Percentiles rank a stretch among this genome's conserved stretches.
These are phyloP conservation scores for Agroathelia rolfsii DNA, from an alignment of 1,284 basidiomycete species.

Conservation along the genomic window DNA sequence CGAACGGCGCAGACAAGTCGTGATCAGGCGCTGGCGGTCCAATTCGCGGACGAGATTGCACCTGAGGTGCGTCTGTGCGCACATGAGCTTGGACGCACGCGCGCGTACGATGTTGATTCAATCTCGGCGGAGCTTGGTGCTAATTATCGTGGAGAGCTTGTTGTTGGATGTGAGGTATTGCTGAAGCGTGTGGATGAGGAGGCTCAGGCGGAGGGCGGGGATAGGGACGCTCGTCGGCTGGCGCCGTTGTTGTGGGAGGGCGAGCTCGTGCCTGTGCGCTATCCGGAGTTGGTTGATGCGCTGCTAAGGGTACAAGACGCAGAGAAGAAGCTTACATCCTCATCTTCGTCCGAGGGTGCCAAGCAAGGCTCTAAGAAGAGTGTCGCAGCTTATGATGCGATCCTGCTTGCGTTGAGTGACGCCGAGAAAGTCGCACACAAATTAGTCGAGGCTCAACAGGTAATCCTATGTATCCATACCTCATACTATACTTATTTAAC, in stretches of 20 bases:
- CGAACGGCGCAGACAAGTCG: constrained; percentile 66
- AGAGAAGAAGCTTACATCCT: constrained; percentile 48
- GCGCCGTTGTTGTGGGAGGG: constrained; percentile 72
- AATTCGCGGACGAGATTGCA: constrained; percentile 81
- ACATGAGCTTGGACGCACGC: constrained; percentile 69
- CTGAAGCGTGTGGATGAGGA: constrained; percentile 42
- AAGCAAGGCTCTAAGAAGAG: constrained; percentile 60
- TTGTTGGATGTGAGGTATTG: constrained; percentile 57
- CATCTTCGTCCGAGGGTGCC: too few species aligned
- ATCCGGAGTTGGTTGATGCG: constrained; percentile 86
- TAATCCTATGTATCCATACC: too few species aligned
- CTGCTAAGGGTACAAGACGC: constrained; percentile 78
- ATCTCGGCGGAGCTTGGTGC: constrained; percentile 68
- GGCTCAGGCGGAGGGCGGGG: constrained; percentile 26
- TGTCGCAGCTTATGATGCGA: constrained; percentile 76
- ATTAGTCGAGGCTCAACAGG: constrained; percentile 73
- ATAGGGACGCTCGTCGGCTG: constrained; percentile 42
- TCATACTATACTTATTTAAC: too few species aligned
- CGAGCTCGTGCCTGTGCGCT: constrained; percentile 76
- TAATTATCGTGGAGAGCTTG: constrained; percentile 48
- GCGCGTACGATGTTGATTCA: constrained; percentile 75
- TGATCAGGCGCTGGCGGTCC: constrained; percentile 81
- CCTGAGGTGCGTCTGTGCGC: constrained; percentile 91
- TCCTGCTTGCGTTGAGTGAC: constrained; percentile 76
- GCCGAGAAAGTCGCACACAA: constrained; percentile 77